A percentile compares a stretch with the other conserved stretches of the same genome.
phyloP scores from a whole-genome alignment of 2,329 filamentous ascomycete species.

The Ustilaginoidea virens region DNA sequence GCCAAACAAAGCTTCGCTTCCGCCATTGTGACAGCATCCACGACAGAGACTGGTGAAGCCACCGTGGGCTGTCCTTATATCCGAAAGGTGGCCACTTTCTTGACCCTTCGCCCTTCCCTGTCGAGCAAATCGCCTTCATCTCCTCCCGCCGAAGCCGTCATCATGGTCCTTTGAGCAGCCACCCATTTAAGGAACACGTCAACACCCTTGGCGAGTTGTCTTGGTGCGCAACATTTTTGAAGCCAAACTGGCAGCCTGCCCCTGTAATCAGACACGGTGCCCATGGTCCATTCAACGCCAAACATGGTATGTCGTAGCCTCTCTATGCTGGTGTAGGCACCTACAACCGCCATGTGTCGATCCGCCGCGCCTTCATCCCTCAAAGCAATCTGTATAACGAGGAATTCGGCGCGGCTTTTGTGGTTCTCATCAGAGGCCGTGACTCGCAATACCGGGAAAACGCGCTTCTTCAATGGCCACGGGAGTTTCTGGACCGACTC shows the following conservation, averaged over 20 bases:
- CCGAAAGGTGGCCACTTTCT: too few species aligned
- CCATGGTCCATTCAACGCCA: slow-evolving; percentile 63
- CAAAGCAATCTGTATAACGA: slow-evolving; percentile 40
- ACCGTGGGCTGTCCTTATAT: too few species aligned
- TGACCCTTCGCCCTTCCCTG: too few species aligned
- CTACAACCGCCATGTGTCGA: slow-evolving; percentile 31
- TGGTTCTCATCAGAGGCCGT: slow-evolving; percentile 26
- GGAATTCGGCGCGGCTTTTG: slow-evolving; percentile 25
- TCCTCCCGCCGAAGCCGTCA: background rate
- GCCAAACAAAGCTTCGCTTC: too few species aligned
- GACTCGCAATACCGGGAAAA: slow-evolving; percentile 52
- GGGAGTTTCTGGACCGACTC: slow-evolving; percentile 54
- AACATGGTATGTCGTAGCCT: slow-evolving; percentile 30
- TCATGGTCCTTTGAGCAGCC: slow-evolving; percentile 23
- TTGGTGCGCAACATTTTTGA: slow-evolving; percentile 48
- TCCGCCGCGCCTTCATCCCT: slow-evolving; percentile 22
- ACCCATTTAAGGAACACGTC: slow-evolving; percentile 52
- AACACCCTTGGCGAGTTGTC: slow-evolving; percentile 55
- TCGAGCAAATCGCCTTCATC: background rate
- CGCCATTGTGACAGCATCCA: too few species aligned
- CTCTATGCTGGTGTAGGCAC: slow-evolving; percentile 51
- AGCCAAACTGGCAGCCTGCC: slow-evolving; percentile 50
- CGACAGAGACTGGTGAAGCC: too few species aligned
- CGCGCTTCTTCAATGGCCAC: slow-evolving; percentile 43
- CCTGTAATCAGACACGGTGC: slow-evolving; percentile 54